These are phyloP conservation scores for Saturnispora besseyi DNA, from an alignment of 805 yeast genomes.

Conservation along the genomic window DNA sequence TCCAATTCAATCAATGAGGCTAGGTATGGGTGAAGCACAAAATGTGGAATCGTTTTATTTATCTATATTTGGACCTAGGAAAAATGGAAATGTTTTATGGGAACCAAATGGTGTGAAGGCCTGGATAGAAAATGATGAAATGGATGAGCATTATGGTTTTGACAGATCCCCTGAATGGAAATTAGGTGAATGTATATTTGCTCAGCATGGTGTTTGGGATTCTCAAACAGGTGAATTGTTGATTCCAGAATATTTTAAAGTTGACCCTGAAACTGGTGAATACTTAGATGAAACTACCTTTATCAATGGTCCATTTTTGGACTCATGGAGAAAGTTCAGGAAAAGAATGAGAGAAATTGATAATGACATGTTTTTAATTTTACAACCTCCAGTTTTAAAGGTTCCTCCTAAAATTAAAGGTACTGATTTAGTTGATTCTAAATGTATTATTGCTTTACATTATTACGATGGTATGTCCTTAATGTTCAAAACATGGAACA, in stretches of 20 bases:
- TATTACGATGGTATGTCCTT: slow-evolving; percentile 92
- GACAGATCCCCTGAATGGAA: slow-evolving; percentile 54
- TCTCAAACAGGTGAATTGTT: slow-evolving; percentile 31
- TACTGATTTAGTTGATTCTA: slow-evolving; percentile 42
- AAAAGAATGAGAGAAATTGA: slow-evolving; percentile 38
- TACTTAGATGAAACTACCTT: slow-evolving; percentile 44
- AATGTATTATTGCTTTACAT: slow-evolving; percentile 76
- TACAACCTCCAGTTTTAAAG: slow-evolving; percentile 78
- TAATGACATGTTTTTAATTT: slow-evolving; percentile 42
- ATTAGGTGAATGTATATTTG: slow-evolving; percentile 73
- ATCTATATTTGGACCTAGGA: slow-evolving; percentile 68
- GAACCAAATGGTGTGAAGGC: slow-evolving; percentile 62
- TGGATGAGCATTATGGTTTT: slow-evolving; percentile 66
- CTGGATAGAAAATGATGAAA: slow-evolving; percentile 50
- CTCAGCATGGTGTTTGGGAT: slow-evolving; percentile 73
- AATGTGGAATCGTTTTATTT: slow-evolving; percentile 64
- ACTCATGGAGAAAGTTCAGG: slow-evolving; percentile 47
- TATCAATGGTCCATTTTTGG: slow-evolving; percentile 54
- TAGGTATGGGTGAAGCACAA: slow-evolving; percentile 72
- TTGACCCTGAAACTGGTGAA: slow-evolving; percentile 31
- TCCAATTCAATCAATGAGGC: slow-evolving; percentile 56
- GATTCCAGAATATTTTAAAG: slow-evolving; percentile 43
- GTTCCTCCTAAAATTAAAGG: slow-evolving; percentile 60
- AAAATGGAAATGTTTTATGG: slow-evolving; percentile 44
- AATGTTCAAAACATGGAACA: slow-evolving; percentile 87